Conservation (phyloP, 2,329 filamentous ascomycete genomes). For the Neonectria coccinea region DNA sequence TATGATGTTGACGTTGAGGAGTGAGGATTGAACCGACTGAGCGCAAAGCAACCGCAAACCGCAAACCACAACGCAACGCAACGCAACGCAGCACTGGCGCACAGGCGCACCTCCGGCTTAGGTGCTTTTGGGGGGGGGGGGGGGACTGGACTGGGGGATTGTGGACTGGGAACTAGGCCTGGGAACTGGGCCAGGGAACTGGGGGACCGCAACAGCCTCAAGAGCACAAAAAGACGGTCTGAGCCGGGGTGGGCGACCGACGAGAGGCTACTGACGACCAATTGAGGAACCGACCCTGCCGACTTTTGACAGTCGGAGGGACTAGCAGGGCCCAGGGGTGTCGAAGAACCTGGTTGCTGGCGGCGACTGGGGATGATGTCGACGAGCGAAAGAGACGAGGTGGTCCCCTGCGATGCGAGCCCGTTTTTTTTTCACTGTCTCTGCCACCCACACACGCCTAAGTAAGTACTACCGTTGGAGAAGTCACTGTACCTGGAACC, state of each 20-base stretch:
- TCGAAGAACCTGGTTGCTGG: conserved; percentile 43
- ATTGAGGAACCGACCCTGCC: conserved; percentile 47
- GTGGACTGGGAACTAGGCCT: neutral
- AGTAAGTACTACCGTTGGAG: conserved; percentile 22
- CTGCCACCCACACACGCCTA: conserved; percentile 34
- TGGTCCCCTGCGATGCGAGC: conserved; percentile 41
- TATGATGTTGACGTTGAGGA: conserved; percentile 46
- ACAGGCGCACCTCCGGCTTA: conserved; percentile 17
- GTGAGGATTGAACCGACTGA: conserved; percentile 19
- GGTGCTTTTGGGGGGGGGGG: neutral
- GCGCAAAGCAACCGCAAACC: neutral
- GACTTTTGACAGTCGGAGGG: conserved; percentile 45
- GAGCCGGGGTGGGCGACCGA: conserved; percentile 41
- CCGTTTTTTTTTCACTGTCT: conserved; percentile 42
- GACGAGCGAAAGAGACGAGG: conserved; percentile 43
- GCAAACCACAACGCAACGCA: neutral
- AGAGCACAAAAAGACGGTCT: conserved; percentile 46
- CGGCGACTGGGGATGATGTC: conserved; percentile 43
- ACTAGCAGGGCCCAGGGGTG: conserved; percentile 46
- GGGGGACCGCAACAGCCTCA: conserved; percentile 39
- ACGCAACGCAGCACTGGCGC: conserved; percentile 16
- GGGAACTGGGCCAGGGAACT: conserved; percentile 22
- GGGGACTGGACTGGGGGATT: conserved; percentile 1
- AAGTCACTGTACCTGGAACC: conserved; percentile 46
- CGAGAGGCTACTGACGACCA: conserved; percentile 42